Conservation (phyloP, 1,284 basidiomycete species). For the Porodaedalea pini region DNA sequence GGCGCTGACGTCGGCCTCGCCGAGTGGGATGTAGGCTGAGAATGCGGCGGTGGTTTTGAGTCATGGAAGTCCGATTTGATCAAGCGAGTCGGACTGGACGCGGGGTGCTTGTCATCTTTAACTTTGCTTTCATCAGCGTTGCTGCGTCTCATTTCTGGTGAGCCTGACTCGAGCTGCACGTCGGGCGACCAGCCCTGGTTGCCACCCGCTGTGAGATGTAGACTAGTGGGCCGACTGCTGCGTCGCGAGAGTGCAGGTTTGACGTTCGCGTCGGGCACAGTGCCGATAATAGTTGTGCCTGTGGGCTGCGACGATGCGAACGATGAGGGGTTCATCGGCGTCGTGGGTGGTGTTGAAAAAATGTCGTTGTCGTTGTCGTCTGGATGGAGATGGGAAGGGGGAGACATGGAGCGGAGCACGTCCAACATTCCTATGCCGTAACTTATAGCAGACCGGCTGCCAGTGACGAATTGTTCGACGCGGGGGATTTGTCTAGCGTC, state of each 20-base stretch:
- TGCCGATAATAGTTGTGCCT: no score
- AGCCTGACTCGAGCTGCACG: conserved; percentile 43
- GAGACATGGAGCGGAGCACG: not conserved
- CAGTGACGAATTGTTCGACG: not conserved
- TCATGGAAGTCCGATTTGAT: not conserved
- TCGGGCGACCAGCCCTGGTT: conserved; percentile 43
- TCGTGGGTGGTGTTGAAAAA: conserved; percentile 62
- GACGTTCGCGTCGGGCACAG: conserved; percentile 24
- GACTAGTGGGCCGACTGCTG: conserved; percentile 44
- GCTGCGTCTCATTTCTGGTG: conserved; percentile 31
- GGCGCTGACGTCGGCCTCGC: not conserved
- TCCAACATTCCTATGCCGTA: not conserved
- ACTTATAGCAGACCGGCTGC: conserved; percentile 4
- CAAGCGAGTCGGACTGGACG: not conserved
- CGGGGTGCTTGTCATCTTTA: not conserved
- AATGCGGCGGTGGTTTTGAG: not conserved
- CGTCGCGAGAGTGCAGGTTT: conserved; percentile 46
- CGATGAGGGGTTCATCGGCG: conserved; percentile 34
- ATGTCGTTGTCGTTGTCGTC: conserved; percentile 40
- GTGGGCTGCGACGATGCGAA: conserved; percentile 27
- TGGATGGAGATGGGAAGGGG: conserved; percentile 1
- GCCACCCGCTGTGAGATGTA: conserved; percentile 43
- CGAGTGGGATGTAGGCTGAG: not conserved
- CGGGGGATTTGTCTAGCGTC: not conserved
- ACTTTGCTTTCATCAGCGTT: conserved; percentile 23